Evolutionary conservation across 805 yeast genomes (phyloP), one percentile per base, ranked within the genome.

Genomic region (Candida awuae): DNA sequence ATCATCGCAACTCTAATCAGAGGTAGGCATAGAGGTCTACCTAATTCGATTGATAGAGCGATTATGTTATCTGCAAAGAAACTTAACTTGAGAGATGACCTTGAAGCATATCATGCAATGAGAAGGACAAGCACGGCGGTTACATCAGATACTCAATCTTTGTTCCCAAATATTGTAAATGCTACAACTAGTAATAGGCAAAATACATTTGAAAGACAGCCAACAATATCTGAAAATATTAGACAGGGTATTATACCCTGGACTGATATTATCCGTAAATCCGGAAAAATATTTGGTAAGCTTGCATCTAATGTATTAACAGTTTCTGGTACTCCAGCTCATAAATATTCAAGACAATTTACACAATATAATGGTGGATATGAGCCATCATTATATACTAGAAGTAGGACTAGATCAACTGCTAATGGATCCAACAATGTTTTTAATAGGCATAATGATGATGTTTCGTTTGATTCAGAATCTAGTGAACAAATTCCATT

Each of bases 21-120:
- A 65, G 97, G 98, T 8, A 71, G 97, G 43, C 97, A 88, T 54
- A 84, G 98, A 71, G 97, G 97, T 27, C 68, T 92, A 43, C 98
- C 98, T 1, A 87, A 90, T 55, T 68, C 88, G 0, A 71, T 92
- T 42, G 98, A 92, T 61, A 77, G 98, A 56, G 97, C 98, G 27
- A 83, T 92, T 47, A 79, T 90, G 70, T 59, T 90, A 36, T 90
- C 94, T 7, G 74, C 81, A 38, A 80, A 77, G 13, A 71, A 74
- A 44, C 68, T 81, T 71, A 70, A 71, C 20, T 61, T 67, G 49
- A 65, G 82, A 50, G 92, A 82, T 59, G 66, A 63, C 43, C 62
- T 72, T 10, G 83, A 79, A 58, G 81, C 74, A 29, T 55, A 66
- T 21, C 79, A 70, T 44, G 49, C 60, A 12, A 29, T 59, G 41